Evolutionary conservation across 2,329 filamentous ascomycete species (phyloP), one percentile per base, ranked within the genome.

Genomic region (Sporothrix globosa): DNA sequence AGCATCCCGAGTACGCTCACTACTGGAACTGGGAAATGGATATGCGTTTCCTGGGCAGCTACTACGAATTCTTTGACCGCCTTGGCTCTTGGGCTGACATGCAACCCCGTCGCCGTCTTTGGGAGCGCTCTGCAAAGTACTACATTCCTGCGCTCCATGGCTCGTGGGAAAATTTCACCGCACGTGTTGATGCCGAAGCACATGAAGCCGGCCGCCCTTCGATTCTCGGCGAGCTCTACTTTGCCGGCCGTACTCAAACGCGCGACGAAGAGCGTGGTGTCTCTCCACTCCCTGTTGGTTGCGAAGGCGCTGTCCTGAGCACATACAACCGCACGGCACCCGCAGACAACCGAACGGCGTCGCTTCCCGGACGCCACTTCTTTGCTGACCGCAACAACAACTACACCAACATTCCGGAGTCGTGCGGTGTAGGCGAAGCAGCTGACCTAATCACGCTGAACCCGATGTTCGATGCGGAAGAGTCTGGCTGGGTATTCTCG

Each of bases 381-480:
- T 74, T 73, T 13, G 70, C 73, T 52, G 71, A 72, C 50, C 69
- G 53, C 24, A 72, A 73, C 61, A 71, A 72, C 71, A 72, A 72
- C 63, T 72, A 74, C 67, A 73, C 73, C 14, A 56, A 72, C 61
- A 74, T 74, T 39, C 70, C 73, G 2, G 72, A 13, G 85, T 87
- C 74, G 69, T 92, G 91, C 79, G 91, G 90, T 70, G 86, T 92
- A 5, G 88, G 86, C 72, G 90, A 93, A 78, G 86, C 89, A 30
- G 91, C 91, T 4, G 91, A 93, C 76, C 84, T 93, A 67, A 92
- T 94, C 77, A 91, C 90, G 0, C 86, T 93, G 75, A 92, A 92
- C 77, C 91, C 91, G 0, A 84, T 93, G 53, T 93, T 93, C 76
- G 90, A 93, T 75, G 86, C 90, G 0, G 84, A 88, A 10, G 82